Conservation (phyloP, 495 filamentous ascomycete genomes). For the Lepraria neglecta region DNA sequence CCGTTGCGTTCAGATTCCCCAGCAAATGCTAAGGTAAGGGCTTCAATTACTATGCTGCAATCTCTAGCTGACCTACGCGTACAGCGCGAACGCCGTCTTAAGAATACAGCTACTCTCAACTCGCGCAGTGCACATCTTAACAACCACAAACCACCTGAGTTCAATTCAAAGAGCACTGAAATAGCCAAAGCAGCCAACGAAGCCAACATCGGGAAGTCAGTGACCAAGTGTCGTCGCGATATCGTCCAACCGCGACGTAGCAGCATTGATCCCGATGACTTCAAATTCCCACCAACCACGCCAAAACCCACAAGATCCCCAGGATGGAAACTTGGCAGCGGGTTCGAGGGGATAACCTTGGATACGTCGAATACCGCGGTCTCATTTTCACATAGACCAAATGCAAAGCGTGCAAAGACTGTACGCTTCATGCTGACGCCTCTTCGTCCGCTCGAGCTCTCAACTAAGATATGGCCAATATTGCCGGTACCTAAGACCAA, state of each 20-base stretch:
- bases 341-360: conserved; percentile 14
- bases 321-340: conserved; percentile 20
- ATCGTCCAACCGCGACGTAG: neutral
- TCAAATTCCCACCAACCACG: conserved; percentile 18
- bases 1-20: neutral
- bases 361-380: neutral
- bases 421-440: neutral
- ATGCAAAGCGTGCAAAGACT: neutral
- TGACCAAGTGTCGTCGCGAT: conserved; percentile 1
- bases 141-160: neutral
- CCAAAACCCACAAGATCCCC: conserved; percentile 10
- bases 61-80: neutral
- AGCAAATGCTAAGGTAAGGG: neutral
- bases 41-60: neutral
- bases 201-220: conserved; percentile 10
- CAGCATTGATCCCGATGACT: conserved; percentile 1
- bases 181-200: neutral
- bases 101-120: neutral
- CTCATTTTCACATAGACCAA: neutral
- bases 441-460: conserved; percentile 8
- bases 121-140: neutral
- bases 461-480: neutral
- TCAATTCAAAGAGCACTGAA: neutral
- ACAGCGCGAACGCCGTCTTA: neutral
- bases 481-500: neutral